These are phyloP conservation scores for Yamadazyma oceani DNA, from an alignment of 1,139 yeast genomes.

Conservation along the genomic window DNA sequence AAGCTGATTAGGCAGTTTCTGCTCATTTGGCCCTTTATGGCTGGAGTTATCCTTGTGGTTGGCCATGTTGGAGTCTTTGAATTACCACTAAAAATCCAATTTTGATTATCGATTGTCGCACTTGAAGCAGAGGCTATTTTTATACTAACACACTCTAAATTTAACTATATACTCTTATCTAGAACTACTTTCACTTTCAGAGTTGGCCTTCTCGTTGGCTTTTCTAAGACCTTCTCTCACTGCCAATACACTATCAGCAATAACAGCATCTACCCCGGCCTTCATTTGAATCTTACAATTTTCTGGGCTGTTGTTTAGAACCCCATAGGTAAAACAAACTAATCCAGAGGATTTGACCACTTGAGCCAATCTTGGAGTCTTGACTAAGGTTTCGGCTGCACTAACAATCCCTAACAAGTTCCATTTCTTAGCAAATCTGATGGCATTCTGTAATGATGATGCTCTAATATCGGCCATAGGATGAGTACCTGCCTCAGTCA, in stretches of 20 bases:
- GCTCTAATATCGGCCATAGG: slow-evolving; percentile 89
- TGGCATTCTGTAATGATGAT: slow-evolving; percentile 84
- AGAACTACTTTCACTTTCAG: slow-evolving; percentile 11
- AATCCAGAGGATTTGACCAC: slow-evolving; percentile 88
- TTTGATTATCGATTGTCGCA: too few relatives aligned
- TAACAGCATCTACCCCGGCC: slow-evolving; percentile 97
- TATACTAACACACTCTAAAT: background rate
- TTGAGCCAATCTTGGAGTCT: slow-evolving; percentile 84
- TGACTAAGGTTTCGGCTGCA: slow-evolving; percentile 80
- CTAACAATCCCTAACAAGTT: slow-evolving; percentile 89
- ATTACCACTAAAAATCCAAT: too few relatives aligned
- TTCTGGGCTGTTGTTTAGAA: slow-evolving; percentile 80
- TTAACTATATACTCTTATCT: background rate
- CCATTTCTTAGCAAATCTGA: slow-evolving; percentile 90
- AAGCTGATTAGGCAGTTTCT: background rate
- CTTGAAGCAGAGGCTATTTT: too few relatives aligned
- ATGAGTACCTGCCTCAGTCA: slow-evolving; percentile 85
- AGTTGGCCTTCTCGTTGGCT: slow-evolving; percentile 19
- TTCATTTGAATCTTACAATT: slow-evolving; percentile 84
- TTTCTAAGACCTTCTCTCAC: slow-evolving; percentile 77
- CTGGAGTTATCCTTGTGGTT: background rate
- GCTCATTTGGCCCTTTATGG: background rate
- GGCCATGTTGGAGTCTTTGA: background rate
- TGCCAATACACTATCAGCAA: slow-evolving; percentile 92
- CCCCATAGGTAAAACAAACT: slow-evolving; percentile 93